Base-by-base conservation (phyloP, 768 basidiomycete genomes). In the Tulasnella sp. region DNA sequence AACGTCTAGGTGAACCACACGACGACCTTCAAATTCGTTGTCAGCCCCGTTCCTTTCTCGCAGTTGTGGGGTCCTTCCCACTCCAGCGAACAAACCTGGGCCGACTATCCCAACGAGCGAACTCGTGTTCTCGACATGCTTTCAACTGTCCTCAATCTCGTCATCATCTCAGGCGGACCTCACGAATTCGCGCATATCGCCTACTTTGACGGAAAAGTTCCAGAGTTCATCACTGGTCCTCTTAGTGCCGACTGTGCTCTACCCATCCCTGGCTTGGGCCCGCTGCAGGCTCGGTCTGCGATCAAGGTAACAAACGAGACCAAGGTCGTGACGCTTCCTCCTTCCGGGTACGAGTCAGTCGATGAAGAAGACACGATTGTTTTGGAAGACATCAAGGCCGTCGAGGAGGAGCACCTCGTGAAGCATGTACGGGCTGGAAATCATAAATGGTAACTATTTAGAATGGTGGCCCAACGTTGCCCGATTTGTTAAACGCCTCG, bases 161-260 rank as follows among this genome's bases (percentile, higher is more conserved):
- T 91, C 80, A 81, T 93, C 71, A 82, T 93, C 67, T 89, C 89
- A 1, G 92, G 91, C 9, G 92, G 93, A 81, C 86, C 92, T 29
- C 92, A 93, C 81, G 92, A 93, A 82, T 93, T 93, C 79, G 91
- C 91, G 1, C 88, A 88, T 5, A 86, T 92, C 79, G 88, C 90
- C 82, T 91, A 89, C 81, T 85, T 84, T 73, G 80, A 85, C 76
- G 78, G 82, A 64, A 80, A 83, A 9, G 85, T 91, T 36, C 82
- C 84, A 64, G 92, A 93, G 80, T 85, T 92, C 77, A 91, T 90
- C 31, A 92, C 91, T 7, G 86, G 85, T 78, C 92, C 92, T 6
- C 80, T 91, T 80, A 91, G 85, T 83, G 74, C 45, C 79, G 78
- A 79, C 90, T 91, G 82, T 88, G 89, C 78, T 84, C 91, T 58